A percentile compares a stretch with the other conserved stretches of the same genome.
phyloP scores from a whole-genome alignment of 2,329 filamentous ascomycete genomes.

The Ophiostoma pallidulum region DNA sequence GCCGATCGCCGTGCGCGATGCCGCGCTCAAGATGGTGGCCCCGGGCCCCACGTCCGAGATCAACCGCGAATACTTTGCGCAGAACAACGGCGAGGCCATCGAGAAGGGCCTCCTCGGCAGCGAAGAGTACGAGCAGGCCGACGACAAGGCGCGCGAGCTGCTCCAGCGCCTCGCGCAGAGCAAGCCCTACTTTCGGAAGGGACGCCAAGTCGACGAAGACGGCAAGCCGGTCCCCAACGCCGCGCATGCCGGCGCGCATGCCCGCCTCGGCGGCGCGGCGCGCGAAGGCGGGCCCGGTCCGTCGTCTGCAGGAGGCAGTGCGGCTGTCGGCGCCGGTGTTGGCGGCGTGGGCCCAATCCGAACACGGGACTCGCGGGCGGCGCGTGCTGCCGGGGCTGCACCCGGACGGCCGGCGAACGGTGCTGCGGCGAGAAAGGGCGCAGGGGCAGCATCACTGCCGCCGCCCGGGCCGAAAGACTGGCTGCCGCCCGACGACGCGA shows the following conservation, averaged over 20 bases:
- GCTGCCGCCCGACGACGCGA: slow-evolving; percentile 69
- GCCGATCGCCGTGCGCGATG: slow-evolving; percentile 89
- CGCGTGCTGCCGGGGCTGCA: slow-evolving; percentile 39
- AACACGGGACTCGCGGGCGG: slow-evolving; percentile 55
- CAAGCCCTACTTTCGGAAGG: slow-evolving; percentile 91
- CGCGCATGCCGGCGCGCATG: slow-evolving; percentile 21
- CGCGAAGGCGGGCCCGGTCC: not conserved
- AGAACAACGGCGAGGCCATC: slow-evolving; percentile 92
- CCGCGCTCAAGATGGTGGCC: slow-evolving; percentile 94
- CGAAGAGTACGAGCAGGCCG: slow-evolving; percentile 92
- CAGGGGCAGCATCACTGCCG: slow-evolving; percentile 59
- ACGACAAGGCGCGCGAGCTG: slow-evolving; percentile 89
- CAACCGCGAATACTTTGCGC: slow-evolving; percentile 95
- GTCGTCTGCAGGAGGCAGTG: slow-evolving; percentile 32
- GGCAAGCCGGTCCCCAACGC: slow-evolving; percentile 31
- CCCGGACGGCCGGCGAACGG: slow-evolving; percentile 32
- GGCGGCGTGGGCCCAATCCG: slow-evolving; percentile 69
- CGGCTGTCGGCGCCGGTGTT: slow-evolving; percentile 44
- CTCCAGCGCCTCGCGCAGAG: slow-evolving; percentile 77
- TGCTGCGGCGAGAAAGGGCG: slow-evolving; percentile 48
- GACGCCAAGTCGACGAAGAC: slow-evolving; percentile 59
- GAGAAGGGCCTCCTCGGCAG: slow-evolving; percentile 73
- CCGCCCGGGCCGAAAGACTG: slow-evolving; percentile 81
- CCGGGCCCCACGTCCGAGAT: slow-evolving; percentile 86
- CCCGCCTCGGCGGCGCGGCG: slow-evolving; percentile 19